A percentile compares a stretch with the other conserved stretches of the same genome.
Conservation (phyloP, 305 asterid genomes). For the Stenogyne calaminthoides region DNA sequence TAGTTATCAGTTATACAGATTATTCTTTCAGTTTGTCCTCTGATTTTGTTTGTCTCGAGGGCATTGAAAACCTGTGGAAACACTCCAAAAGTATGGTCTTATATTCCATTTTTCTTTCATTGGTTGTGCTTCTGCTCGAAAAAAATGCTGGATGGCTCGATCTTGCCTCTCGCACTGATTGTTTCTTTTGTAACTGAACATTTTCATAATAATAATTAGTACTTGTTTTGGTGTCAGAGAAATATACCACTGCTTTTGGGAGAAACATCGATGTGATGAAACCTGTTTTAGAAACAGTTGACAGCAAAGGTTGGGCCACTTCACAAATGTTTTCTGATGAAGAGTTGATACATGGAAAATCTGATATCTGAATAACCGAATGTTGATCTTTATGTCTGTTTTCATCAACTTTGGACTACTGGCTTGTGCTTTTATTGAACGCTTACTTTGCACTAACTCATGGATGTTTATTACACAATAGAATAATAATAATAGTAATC, state of each 20-base stretch:
- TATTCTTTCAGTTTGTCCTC: neutral
- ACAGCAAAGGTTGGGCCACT: slow-evolving; percentile 52
- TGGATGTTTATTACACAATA: neutral
- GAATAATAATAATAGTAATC: neutral
- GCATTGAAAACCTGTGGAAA: slow-evolving; percentile 88
- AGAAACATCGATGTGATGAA: slow-evolving; percentile 89
- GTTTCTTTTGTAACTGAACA: slow-evolving; percentile 62
- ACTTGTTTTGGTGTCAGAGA: slow-evolving; percentile 47
- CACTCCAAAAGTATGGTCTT: slow-evolving; percentile 94
- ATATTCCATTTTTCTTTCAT: slow-evolving; percentile 96
- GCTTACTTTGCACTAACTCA: neutral
- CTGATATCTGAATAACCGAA: neutral
- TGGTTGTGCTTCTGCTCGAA: slow-evolving; percentile 86
- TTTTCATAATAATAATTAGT: neutral
- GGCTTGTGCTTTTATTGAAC: no score
- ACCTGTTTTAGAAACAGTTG: slow-evolving; percentile 60
- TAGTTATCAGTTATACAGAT: neutral
- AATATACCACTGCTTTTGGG: slow-evolving; percentile 72
- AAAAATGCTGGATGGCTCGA: slow-evolving; percentile 69
- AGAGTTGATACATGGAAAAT: neutral
- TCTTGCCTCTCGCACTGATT: slow-evolving; percentile 93
- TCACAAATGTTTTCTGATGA: neutral
- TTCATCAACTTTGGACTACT: neutral
- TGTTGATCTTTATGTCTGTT: neutral
- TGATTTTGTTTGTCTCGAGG: slow-evolving; percentile 38